phyloP scores from a whole-genome alignment of 2,329 filamentous ascomycete genomes.

The Pseudopithomyces chartarum region DNA sequence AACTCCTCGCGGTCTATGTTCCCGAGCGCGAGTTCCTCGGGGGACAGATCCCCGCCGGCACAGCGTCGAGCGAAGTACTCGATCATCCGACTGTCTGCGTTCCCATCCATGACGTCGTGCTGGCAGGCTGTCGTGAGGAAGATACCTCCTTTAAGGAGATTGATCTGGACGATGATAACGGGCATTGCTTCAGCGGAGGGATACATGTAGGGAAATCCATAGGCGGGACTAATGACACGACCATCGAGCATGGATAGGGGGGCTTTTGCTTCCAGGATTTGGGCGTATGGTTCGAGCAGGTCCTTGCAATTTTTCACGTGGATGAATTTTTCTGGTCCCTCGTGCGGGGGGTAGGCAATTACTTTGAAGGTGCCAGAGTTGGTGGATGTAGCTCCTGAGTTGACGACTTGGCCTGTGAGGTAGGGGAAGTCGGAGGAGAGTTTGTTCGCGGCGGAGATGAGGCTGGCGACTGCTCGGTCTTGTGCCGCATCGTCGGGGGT shows the following conservation, averaged over 20 bases:
- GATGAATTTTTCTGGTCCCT: not conserved
- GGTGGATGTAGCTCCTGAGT: not conserved
- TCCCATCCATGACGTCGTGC: not conserved
- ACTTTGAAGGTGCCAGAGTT: constrained; percentile 1
- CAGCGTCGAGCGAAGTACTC: not conserved
- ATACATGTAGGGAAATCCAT: constrained; percentile 4
- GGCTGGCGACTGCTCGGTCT: not conserved
- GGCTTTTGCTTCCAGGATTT: not conserved
- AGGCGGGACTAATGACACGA: not conserved
- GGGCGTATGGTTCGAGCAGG: not conserved
- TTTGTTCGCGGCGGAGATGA: not conserved
- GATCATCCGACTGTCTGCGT: constrained; percentile 1
- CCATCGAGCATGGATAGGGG: constrained; percentile 1
- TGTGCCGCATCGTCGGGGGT: not conserved
- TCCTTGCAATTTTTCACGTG: constrained; percentile 1
- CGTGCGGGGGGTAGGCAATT: not conserved
- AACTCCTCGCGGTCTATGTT: not conserved
- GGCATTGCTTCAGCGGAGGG: not conserved
- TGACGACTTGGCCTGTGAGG: not conserved
- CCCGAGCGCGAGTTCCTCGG: not conserved
- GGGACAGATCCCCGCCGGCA: not conserved
- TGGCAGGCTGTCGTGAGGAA: not conserved
- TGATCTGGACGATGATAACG: not conserved
- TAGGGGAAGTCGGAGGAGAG: not conserved
- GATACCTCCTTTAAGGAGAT: not conserved